Base-by-base conservation (phyloP, 2,329 filamentous ascomycete species). In the Stachybotrys chartarum region DNA sequence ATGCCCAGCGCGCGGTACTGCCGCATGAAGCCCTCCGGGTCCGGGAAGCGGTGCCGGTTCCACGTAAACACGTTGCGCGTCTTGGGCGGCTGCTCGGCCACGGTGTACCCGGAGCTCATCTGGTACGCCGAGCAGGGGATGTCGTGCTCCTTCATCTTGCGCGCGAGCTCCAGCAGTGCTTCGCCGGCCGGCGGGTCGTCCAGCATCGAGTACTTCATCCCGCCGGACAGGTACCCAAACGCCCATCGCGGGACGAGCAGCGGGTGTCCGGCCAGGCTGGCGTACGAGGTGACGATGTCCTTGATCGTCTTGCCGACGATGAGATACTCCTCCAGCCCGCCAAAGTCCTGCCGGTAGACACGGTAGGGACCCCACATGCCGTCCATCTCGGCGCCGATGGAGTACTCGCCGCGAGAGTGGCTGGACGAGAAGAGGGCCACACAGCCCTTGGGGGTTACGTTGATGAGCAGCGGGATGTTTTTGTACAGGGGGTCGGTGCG, bases 341-440 rank as follows among this genome's bases (percentile, higher is more conserved):
- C 87, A 59, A 86, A 80, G 57, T 87, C 84, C 68, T 90, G 87
- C 7, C 86, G 79, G 62, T 88, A 88, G 18, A 88, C 84, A 66
- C 90, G 90, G 78, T 84, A 90, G 56, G 80, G 81, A 0, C 87
- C 87, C 85, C 86, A 90, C 71, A 90, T 80, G 31, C 87, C 86
- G 63, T 91, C 87, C 69, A 90, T 86, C 67, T 90, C 87, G 1
- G 83, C 82, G 3, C 87, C 87, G 7, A 90, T 75, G 8, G 80
- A 81, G 73, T 85, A 90, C 16, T 78, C 78, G 0, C 84, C 86
- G 53, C 86, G 73, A 0, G 79, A 75, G 63, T 90, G 84, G 3
- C 80, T 82, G 0, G 85, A 86, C 0, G 86, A 89, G 66, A 90
- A 88, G 17, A 85, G 78, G 0, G 78, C 87, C 0, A 90, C 78